Percentiles rank a stretch among this genome's conserved stretches.
Evolutionary conservation across 345 rosid species (phyloP).

Genomic region (Eucalyptus tenuipes): DNA sequence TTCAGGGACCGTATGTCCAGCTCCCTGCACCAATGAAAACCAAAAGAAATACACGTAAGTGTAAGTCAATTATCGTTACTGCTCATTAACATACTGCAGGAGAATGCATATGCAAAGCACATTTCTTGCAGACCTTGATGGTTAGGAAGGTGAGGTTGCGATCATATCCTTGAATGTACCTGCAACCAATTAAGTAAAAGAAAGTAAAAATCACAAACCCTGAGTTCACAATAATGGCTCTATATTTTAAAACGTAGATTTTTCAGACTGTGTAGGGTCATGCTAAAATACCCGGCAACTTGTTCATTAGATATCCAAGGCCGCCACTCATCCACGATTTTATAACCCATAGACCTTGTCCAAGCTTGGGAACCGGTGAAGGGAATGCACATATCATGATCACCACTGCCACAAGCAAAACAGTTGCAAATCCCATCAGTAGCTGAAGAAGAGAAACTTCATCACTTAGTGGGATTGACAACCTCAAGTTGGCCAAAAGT

Average conservation of each 20-base stretch:
- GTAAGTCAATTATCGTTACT: not conserved
- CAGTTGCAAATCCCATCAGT: not conserved
- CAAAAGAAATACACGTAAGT: not conserved
- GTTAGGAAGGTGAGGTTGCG: not conserved
- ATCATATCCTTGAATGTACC: not conserved
- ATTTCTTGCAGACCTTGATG: not conserved
- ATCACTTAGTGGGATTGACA: not conserved
- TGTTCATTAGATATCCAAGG: constrained; percentile 21
- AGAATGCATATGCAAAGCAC: not conserved
- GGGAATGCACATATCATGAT: constrained; percentile 53
- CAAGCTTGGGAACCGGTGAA: constrained; percentile 46
- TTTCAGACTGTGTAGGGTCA: not conserved
- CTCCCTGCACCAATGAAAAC: constrained; percentile 33
- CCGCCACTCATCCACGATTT: constrained; percentile 6
- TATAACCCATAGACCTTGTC: constrained; percentile 38
- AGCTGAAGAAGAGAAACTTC: not conserved
- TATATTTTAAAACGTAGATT: not conserved
- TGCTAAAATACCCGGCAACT: constrained; percentile 24
- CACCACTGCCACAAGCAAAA: constrained; percentile 13
- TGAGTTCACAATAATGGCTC: not conserved
- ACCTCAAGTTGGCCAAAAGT: not conserved
- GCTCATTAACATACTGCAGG: not conserved
- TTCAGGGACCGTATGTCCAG: constrained; percentile 90
- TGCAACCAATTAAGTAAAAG: not conserved
- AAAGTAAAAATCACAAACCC: not conserved